These are phyloP conservation scores for Capsicum chinense DNA, from an alignment of 257 asterid species.

Conservation along the genomic window DNA sequence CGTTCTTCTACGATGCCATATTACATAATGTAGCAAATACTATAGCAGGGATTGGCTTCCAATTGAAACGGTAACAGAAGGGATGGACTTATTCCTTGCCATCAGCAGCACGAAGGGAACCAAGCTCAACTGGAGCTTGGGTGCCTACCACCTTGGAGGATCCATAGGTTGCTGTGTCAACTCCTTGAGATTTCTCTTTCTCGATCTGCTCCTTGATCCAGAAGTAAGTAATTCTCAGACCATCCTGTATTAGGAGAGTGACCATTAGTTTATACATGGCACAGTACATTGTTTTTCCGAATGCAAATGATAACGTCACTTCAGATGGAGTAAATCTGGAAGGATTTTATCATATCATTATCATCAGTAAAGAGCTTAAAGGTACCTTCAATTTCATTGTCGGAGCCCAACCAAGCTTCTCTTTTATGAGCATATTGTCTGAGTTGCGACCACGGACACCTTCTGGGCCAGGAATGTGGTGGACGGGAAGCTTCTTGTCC, in stretches of 20 bases:
- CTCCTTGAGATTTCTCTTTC: constrained; percentile 71
- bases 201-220: constrained; percentile 95
- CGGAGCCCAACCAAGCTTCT: constrained; percentile 98
- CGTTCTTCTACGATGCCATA: background rate
- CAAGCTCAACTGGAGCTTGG: constrained; percentile 59
- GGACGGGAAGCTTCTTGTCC: constrained; percentile 71
- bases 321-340: background rate
- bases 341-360: background rate
- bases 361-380: background rate
- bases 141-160: constrained; percentile 59
- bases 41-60: constrained; percentile 6
- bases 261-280: background rate
- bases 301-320: background rate
- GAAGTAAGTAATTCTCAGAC: constrained; percentile 83
- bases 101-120: constrained; percentile 59
- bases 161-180: constrained; percentile 46
- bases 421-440: constrained; percentile 81
- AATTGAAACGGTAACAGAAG: background rate
- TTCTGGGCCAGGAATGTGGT: constrained; percentile 91
- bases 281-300: background rate
- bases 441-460: constrained; percentile 96
- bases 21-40: background rate
- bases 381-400: constrained; percentile 84
- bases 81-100: constrained; percentile 48
- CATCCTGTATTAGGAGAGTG: constrained; percentile 56